Evolutionary conservation across 331 rosid genomes (phyloP).

Genomic region (Pyrus hybrid): DNA sequence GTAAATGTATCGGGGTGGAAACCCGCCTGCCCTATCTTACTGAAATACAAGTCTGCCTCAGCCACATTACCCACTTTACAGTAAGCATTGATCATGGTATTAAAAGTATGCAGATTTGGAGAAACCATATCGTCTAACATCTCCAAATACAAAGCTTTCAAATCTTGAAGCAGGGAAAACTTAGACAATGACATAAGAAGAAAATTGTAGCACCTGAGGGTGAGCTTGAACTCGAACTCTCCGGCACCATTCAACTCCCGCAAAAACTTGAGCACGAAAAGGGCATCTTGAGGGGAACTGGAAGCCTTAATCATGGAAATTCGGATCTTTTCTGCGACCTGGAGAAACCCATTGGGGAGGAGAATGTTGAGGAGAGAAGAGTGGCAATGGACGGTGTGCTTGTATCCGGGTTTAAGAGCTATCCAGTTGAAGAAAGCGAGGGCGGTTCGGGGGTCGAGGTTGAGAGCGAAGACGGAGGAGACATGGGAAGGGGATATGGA

Average conservation of each 20-base stretch:
- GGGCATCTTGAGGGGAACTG: not conserved
- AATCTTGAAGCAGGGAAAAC: slow-evolving; percentile 4
- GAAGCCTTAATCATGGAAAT: slow-evolving; percentile 17
- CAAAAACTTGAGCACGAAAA: slow-evolving; percentile 1
- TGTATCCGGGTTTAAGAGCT: slow-evolving; percentile 1
- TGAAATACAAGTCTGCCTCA: slow-evolving; percentile 6
- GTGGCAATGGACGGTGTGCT: slow-evolving; percentile 5
- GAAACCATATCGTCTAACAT: not conserved
- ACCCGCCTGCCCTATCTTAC: slow-evolving; percentile 16
- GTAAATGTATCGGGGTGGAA: slow-evolving; percentile 11
- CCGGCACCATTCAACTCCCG: not conserved
- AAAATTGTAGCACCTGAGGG: slow-evolving; percentile 13
- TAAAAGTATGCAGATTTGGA: slow-evolving; percentile 10
- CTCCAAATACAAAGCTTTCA: slow-evolving; percentile 11
- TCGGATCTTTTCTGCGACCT: slow-evolving; percentile 5
- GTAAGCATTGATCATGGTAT: slow-evolving; percentile 19
- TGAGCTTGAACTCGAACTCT: slow-evolving; percentile 4
- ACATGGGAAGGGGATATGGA: slow-evolving; percentile 18
- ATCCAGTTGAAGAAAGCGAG: slow-evolving; percentile 16
- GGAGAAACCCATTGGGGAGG: slow-evolving; percentile 1
- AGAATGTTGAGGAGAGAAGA: slow-evolving; percentile 3
- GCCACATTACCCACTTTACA: slow-evolving; percentile 16
- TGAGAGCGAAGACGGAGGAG: slow-evolving; percentile 6
- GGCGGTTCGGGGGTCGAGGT: slow-evolving; percentile 11
- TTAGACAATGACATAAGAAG: slow-evolving; percentile 5